phyloP scores from a whole-genome alignment of 1,284 basidiomycete genomes.

The Melanopsichium pennsylvanicum region DNA sequence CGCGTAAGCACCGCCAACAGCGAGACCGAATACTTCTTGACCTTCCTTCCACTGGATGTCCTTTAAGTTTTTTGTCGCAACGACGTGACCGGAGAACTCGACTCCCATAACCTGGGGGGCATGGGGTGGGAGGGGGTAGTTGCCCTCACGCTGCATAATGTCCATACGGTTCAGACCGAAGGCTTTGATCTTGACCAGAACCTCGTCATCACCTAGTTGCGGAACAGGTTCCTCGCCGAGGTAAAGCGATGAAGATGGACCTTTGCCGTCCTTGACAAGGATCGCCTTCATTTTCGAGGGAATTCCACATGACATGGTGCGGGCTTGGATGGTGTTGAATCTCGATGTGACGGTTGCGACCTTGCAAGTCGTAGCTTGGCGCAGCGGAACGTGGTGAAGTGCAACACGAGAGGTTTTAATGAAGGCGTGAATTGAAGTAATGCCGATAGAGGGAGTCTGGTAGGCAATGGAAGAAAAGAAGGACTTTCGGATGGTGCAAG shows the following conservation, averaged over 20 bases:
- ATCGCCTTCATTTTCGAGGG: constrained; percentile 77
- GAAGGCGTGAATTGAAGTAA: constrained; percentile 1
- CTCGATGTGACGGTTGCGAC: too few species aligned
- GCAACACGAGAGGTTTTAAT: neutral
- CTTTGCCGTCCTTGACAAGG: constrained; percentile 80
- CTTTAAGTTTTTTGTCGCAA: constrained; percentile 68
- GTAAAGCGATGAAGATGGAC: constrained; percentile 80
- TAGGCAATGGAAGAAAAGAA: neutral
- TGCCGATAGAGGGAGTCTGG: neutral
- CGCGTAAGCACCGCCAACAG: constrained; percentile 79
- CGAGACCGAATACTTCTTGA: constrained; percentile 86
- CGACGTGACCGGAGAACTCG: constrained; percentile 75
- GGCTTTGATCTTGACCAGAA: constrained; percentile 71
- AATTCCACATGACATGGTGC: constrained; percentile 27
- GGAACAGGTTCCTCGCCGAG: constrained; percentile 76
- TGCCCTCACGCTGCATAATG: constrained; percentile 62
- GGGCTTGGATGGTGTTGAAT: too few species aligned
- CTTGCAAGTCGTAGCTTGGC: too few species aligned
- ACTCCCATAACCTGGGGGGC: constrained; percentile 83
- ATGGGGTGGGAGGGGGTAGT: constrained; percentile 76
- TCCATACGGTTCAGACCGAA: constrained; percentile 65
- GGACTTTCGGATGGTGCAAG: neutral
- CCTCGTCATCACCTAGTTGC: constrained; percentile 70
- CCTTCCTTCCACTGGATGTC: constrained; percentile 70
- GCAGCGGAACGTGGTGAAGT: neutral